These are phyloP conservation scores for Exserohilum turcica DNA, from an alignment of 2,329 filamentous ascomycete species.

Conservation along the genomic window DNA sequence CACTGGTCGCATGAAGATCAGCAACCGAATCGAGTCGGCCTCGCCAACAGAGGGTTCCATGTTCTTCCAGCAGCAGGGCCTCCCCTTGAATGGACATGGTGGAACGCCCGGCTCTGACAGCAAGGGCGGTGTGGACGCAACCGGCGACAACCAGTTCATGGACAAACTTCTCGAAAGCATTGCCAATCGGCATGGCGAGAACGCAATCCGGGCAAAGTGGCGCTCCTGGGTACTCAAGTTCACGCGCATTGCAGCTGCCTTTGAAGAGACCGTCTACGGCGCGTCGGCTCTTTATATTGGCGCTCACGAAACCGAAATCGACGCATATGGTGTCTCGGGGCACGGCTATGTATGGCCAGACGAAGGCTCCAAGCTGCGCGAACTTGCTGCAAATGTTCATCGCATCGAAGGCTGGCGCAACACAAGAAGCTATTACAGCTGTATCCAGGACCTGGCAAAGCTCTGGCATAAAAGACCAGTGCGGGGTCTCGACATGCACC, in stretches of 20 bases:
- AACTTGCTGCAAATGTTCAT: constrained; percentile 88
- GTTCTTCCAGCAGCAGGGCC: constrained; percentile 79
- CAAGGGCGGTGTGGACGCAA: constrained; percentile 64
- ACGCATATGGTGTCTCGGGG: constrained; percentile 65
- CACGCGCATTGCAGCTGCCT: constrained; percentile 86
- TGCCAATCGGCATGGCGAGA: constrained; percentile 79
- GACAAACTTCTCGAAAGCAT: constrained; percentile 83
- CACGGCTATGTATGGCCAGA: constrained; percentile 97
- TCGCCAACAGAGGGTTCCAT: constrained; percentile 81
- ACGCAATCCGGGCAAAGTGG: constrained; percentile 89
- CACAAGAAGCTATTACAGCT: constrained; percentile 93
- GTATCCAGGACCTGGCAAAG: constrained; percentile 67
- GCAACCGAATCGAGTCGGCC: constrained; percentile 80
- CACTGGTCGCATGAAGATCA: constrained; percentile 92
- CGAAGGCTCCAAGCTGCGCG: constrained; percentile 76
- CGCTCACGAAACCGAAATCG: constrained; percentile 64
- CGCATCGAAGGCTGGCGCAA: constrained; percentile 97
- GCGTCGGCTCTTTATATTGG: constrained; percentile 87
- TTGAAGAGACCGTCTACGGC: constrained; percentile 94
- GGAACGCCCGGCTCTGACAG: constrained; percentile 34
- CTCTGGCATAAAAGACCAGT: constrained; percentile 61
- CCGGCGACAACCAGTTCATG: constrained; percentile 89
- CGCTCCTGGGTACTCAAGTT: constrained; percentile 94
- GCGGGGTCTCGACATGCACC: constrained; percentile 83
- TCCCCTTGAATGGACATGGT: constrained; percentile 34